Conservation (phyloP, 495 filamentous ascomycete species). For the Durotheca rogersii region DNA sequence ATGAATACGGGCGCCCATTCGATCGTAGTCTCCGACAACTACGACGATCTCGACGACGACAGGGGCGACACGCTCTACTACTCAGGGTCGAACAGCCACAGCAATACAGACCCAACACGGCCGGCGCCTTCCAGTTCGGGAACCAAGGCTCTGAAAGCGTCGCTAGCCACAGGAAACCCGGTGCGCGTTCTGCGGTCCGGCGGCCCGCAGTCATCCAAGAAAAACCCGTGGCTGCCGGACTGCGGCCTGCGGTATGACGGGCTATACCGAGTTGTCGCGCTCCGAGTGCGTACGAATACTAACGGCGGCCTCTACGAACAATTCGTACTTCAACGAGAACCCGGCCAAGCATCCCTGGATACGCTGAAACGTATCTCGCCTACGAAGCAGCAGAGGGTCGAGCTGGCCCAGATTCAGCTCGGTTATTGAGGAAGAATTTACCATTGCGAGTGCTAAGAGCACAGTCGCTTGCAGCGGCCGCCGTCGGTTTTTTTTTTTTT, state of each 20-base stretch:
- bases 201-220: conserved; percentile 2
- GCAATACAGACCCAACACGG: conserved; percentile 23
- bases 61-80: conserved; percentile 48
- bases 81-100: conserved; percentile 42
- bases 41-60: conserved; percentile 49
- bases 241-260: conserved; percentile 56
- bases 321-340: conserved; percentile 45
- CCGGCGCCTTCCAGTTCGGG: conserved; percentile 27
- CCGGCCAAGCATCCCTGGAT: conserved; percentile 32
- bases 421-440: neutral
- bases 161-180: conserved; percentile 24
- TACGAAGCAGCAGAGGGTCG: conserved; percentile 18
- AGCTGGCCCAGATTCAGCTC: neutral
- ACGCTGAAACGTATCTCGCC: conserved; percentile 29
- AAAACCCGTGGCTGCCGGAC: conserved; percentile 33
- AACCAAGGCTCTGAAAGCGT: conserved; percentile 42
- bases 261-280: conserved; percentile 44
- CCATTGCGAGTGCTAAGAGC: no score
- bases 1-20: conserved; percentile 43
- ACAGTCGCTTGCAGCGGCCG: no score
- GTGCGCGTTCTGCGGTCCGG: conserved; percentile 52
- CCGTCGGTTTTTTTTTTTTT: no score
- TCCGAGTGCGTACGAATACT: conserved; percentile 5
- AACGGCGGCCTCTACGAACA: conserved; percentile 40
- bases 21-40: conserved; percentile 44